These are phyloP conservation scores for Croton setiger DNA, from an alignment of 441 rosid species.

Conservation along the genomic window DNA sequence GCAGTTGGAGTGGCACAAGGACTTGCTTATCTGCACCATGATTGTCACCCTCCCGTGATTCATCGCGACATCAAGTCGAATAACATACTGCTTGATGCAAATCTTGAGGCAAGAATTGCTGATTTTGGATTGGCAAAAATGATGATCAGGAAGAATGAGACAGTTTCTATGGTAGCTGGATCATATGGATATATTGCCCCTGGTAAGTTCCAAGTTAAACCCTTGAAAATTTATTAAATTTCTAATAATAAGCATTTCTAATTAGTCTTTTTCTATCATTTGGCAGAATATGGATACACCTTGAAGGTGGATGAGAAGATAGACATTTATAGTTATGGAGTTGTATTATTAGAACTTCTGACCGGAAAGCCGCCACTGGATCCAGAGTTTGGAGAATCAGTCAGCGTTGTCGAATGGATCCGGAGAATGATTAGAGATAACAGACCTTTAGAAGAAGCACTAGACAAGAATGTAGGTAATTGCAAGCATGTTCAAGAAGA, in stretches of 20 bases:
- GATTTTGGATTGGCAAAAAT: conserved; percentile 96
- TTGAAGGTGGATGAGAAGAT: conserved; percentile 82
- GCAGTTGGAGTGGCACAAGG: conserved; percentile 98
- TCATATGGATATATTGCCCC: conserved; percentile 98
- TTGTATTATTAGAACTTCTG: conserved; percentile 66
- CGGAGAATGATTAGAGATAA: conserved; percentile 60
- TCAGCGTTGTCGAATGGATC: conserved; percentile 63
- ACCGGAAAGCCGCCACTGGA: conserved; percentile 65
- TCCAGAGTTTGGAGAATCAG: conserved; percentile 58
- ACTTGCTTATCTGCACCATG: conserved; percentile 91
- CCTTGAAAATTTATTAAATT: no score
- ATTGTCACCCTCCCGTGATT: conserved; percentile 83
- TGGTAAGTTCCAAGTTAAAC: conserved; percentile 52
- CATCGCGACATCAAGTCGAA: conserved; percentile 94
- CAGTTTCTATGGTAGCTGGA: conserved; percentile 93
- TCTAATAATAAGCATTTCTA: no score
- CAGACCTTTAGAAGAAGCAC: conserved; percentile 53
- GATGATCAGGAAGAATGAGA: conserved; percentile 78
- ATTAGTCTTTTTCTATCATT: no score
- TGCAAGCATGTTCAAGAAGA: conserved; percentile 87
- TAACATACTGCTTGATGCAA: conserved; percentile 83
- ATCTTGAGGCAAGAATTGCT: conserved; percentile 91
- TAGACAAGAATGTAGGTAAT: conserved; percentile 67
- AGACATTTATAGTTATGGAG: conserved; percentile 82
- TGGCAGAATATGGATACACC: conserved; percentile 82